Conservation (phyloP, 768 basidiomycete species). For the Lactarius sanguifluus region DNA sequence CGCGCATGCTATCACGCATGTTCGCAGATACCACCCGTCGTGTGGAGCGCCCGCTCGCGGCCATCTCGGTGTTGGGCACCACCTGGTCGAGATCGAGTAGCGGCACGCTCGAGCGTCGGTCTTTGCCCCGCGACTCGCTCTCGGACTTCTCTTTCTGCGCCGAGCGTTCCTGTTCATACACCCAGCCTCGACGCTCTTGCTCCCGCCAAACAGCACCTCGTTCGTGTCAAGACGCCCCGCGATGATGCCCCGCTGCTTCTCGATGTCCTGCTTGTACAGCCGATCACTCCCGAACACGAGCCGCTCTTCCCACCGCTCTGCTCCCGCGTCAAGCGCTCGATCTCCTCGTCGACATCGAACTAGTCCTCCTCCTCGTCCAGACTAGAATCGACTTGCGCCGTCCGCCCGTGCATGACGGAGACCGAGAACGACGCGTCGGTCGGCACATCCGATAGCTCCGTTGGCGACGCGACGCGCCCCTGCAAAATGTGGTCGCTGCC, state of each 20-base stretch:
- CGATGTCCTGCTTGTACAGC: conserved; percentile 66
- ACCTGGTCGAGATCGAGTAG: conserved; percentile 37
- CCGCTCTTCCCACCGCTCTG: conserved; percentile 78
- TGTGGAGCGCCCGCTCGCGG: conserved; percentile 30
- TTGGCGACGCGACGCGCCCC: conserved; percentile 49
- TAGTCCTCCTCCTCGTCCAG: conserved; percentile 63
- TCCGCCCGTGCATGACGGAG: conserved; percentile 68
- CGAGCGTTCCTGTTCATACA: conserved; percentile 46
- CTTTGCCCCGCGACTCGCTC: conserved; percentile 41
- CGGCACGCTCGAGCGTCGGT: conserved; percentile 48
- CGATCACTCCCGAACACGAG: conserved; percentile 80
- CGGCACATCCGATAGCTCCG: conserved; percentile 33
- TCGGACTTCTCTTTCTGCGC: conserved; percentile 44
- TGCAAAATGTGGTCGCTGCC: conserved; percentile 58
- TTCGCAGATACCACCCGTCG: conserved; percentile 56
- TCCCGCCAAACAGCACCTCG: conserved; percentile 69
- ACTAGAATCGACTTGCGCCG: conserved; percentile 67
- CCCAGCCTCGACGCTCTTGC: conserved; percentile 51
- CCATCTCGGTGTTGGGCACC: not conserved
- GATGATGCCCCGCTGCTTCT: conserved; percentile 57
- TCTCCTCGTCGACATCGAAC: too few species aligned
- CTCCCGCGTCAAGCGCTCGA: conserved; percentile 45
- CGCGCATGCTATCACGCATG: too few species aligned
- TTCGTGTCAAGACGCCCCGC: conserved; percentile 70
- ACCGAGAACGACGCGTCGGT: conserved; percentile 65